These are phyloP conservation scores for Geotrichum carabidarum DNA, from an alignment of 1,139 yeast species.

Conservation along the genomic window DNA sequence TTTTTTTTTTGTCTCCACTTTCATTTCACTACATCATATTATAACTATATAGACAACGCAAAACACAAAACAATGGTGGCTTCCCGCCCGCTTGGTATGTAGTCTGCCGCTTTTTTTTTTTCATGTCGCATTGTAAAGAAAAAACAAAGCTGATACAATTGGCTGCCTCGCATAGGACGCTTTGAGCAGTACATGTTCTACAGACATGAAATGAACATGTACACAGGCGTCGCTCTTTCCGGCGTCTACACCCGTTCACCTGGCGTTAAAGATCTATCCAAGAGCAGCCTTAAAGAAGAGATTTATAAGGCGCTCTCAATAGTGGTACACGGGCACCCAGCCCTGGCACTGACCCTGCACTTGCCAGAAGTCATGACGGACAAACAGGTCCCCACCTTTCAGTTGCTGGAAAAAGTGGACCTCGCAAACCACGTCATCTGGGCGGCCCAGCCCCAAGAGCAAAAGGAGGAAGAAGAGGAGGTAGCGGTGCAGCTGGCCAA, in stretches of 20 bases:
- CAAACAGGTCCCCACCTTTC: neutral
- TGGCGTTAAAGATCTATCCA: neutral
- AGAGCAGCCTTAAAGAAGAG: neutral
- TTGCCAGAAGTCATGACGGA: neutral
- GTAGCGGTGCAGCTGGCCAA: neutral
- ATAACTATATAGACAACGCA: too few relatives aligned
- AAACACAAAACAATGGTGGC: too few relatives aligned
- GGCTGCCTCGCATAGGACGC: too few relatives aligned
- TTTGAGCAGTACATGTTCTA: too few relatives aligned
- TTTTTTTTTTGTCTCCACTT: too few relatives aligned
- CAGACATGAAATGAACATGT: conserved; percentile 7
- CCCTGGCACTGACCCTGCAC: neutral
- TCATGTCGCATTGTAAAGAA: too few relatives aligned
- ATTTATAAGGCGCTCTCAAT: conserved; percentile 4
- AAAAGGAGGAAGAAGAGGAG: neutral
- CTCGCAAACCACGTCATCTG: conserved; percentile 6
- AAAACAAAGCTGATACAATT: too few relatives aligned
- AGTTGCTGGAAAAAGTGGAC: conserved; percentile 5
- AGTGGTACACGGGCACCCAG: conserved; percentile 4
- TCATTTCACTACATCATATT: too few relatives aligned
- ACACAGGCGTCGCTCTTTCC: conserved; percentile 5
- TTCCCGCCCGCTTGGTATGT: too few relatives aligned
- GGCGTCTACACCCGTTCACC: conserved; percentile 1
- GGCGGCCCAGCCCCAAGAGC: neutral
- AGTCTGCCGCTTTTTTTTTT: too few relatives aligned